Percentiles rank a stretch among this genome's conserved stretches.
phyloP scores from a whole-genome alignment of 2,329 filamentous ascomycete species.

The Colletotrichum karsti region DNA sequence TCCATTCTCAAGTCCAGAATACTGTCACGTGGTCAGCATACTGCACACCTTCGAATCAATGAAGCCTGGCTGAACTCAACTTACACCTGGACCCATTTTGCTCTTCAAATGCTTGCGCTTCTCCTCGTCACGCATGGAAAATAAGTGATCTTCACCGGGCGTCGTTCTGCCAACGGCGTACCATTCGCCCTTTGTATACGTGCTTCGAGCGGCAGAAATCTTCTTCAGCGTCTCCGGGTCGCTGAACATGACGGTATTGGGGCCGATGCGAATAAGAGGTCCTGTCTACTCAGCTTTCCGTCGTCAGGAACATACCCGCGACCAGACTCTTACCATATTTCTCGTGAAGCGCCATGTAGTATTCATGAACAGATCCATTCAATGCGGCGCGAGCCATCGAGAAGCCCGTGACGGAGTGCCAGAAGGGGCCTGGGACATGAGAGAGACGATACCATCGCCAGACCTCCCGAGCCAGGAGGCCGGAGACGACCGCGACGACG shows the following conservation, averaged over 20 bases:
- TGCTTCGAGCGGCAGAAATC: conserved; percentile 21
- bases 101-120: conserved; percentile 50
- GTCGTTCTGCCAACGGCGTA: conserved; percentile 38
- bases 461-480: background rate
- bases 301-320: conserved; percentile 14
- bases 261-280: conserved; percentile 30
- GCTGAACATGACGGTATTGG: conserved; percentile 30
- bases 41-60: background rate
- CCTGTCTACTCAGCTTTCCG: conserved; percentile 29
- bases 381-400: conserved; percentile 35
- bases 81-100: conserved; percentile 56
- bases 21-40: background rate
- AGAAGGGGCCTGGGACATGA: conserved; percentile 42
- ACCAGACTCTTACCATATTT: conserved; percentile 1
- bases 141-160: conserved; percentile 39
- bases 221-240: conserved; percentile 25
- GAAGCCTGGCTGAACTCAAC: background rate
- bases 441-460: conserved; percentile 39
- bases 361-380: conserved; percentile 9
- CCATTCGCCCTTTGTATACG: conserved; percentile 30
- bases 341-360: conserved; percentile 23
- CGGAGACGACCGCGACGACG: background rate
- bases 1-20: conserved; percentile 25
- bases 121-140: conserved; percentile 41
- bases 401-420: conserved; percentile 39